These are phyloP conservation scores for Anisodus tanguticus DNA, from an alignment of 257 asterid genomes.

Conservation along the genomic window DNA sequence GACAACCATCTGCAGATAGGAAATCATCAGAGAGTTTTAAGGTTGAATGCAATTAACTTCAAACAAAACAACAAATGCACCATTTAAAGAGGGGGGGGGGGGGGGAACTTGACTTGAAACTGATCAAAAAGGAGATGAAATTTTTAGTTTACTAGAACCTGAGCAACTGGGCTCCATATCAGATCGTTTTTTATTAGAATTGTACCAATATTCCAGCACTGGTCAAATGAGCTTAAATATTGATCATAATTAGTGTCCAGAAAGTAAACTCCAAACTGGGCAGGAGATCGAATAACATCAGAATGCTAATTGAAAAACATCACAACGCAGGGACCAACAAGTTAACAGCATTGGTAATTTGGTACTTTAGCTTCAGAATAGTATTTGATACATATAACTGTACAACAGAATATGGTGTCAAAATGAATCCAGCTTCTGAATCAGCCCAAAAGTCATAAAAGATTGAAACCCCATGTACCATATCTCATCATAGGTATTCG, in stretches of 20 bases:
- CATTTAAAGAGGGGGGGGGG: not conserved
- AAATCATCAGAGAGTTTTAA: not conserved
- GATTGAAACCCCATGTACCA: not conserved
- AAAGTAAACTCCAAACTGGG: not conserved
- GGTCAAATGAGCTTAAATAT: not conserved
- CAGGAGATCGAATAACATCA: not conserved
- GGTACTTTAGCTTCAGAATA: not conserved
- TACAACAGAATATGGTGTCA: not conserved
- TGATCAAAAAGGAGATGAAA: conserved; percentile 3
- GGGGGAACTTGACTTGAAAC: not conserved
- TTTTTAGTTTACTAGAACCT: not conserved
- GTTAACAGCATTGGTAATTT: not conserved
- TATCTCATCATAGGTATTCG: not conserved
- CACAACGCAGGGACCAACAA: not conserved
- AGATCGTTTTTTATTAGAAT: not conserved
- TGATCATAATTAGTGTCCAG: not conserved
- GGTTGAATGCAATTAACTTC: not conserved
- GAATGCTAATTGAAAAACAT: not conserved
- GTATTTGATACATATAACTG: conserved; percentile 1
- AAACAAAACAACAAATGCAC: conserved; percentile 7
- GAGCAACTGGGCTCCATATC: not conserved
- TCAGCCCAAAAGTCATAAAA: not conserved
- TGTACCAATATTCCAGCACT: not conserved
- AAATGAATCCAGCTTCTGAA: not conserved
- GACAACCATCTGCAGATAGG: conserved; percentile 63